phyloP scores from a whole-genome alignment of 331 rosid genomes.

The Rosa hybrid region DNA sequence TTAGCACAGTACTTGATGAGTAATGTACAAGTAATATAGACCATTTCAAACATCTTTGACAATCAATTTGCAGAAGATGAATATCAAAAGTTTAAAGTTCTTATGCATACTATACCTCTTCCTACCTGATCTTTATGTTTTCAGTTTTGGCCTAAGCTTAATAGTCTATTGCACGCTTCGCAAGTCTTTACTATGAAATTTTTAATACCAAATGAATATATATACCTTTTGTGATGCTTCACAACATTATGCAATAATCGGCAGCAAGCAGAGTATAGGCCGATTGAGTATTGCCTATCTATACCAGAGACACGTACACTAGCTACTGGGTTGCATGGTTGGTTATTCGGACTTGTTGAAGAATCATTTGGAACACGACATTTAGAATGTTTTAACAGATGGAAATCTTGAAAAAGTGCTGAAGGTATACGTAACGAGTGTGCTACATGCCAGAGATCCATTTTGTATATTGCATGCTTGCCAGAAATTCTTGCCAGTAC shows the following conservation, averaged over 20 bases:
- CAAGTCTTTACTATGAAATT: background rate
- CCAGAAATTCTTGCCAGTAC: slow-evolving; percentile 72
- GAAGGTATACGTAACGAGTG: slow-evolving; percentile 75
- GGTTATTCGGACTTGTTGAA: slow-evolving; percentile 33
- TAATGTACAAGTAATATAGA: background rate
- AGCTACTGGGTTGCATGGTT: slow-evolving; percentile 41
- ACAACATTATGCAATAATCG: slow-evolving; percentile 64
- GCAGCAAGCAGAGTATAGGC: slow-evolving; percentile 79
- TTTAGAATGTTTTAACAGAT: slow-evolving; percentile 50
- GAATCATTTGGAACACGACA: slow-evolving; percentile 37
- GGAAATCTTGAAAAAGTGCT: slow-evolving; percentile 70
- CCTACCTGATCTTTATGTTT: background rate
- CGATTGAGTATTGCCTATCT: slow-evolving; percentile 59
- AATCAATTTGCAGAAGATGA: background rate
- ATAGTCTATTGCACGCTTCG: background rate
- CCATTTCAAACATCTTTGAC: slow-evolving; percentile 1
- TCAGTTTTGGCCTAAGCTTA: background rate
- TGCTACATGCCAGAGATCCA: slow-evolving; percentile 76
- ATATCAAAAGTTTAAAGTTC: background rate
- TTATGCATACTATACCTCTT: background rate
- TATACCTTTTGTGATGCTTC: slow-evolving; percentile 79
- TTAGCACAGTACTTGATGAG: slow-evolving; percentile 2
- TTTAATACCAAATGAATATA: background rate
- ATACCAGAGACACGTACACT: slow-evolving; percentile 30
- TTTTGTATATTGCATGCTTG: slow-evolving; percentile 61